These are phyloP conservation scores for Alternaria brassicicola DNA, from an alignment of 2,329 filamentous ascomycete species.

Conservation along the genomic window DNA sequence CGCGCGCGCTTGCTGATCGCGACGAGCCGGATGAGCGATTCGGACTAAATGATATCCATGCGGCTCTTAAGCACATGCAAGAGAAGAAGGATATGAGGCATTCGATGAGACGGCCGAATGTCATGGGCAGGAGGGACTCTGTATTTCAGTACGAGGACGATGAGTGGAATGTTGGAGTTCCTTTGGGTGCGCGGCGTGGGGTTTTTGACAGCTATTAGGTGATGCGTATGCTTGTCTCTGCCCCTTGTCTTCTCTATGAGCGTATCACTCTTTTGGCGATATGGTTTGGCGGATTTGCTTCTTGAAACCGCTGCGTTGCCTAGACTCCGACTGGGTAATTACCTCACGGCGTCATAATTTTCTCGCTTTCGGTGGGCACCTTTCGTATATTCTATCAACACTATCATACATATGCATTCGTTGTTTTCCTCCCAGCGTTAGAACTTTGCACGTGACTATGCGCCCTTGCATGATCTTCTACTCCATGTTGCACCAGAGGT, in stretches of 20 bases:
- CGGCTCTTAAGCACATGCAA: slow-evolving; percentile 12
- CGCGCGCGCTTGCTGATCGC: not conserved
- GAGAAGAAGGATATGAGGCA: not conserved
- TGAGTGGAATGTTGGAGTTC: slow-evolving; percentile 9
- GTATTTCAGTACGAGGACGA: slow-evolving; percentile 6
- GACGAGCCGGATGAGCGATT: not conserved
- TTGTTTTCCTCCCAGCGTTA: not conserved
- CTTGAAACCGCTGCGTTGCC: not conserved
- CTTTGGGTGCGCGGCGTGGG: not conserved
- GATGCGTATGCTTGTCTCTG: not conserved
- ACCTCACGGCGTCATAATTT: not conserved
- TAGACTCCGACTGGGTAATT: not conserved
- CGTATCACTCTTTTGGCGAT: not conserved
- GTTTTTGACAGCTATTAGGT: not conserved
- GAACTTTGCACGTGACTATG: too few species aligned
- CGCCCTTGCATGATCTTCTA: too few species aligned
- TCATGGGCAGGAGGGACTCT: not conserved
- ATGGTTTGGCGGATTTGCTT: not conserved
- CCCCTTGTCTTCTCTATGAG: not conserved
- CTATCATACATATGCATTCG: too few species aligned
- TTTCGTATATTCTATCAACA: not conserved
- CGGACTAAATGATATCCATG: slow-evolving; percentile 2
- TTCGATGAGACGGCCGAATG: not conserved
- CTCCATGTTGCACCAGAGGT: too few species aligned
- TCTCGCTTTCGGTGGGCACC: not conserved